phyloP scores from a whole-genome alignment of 768 basidiomycete species.

The Lactarius hatsudake region DNA sequence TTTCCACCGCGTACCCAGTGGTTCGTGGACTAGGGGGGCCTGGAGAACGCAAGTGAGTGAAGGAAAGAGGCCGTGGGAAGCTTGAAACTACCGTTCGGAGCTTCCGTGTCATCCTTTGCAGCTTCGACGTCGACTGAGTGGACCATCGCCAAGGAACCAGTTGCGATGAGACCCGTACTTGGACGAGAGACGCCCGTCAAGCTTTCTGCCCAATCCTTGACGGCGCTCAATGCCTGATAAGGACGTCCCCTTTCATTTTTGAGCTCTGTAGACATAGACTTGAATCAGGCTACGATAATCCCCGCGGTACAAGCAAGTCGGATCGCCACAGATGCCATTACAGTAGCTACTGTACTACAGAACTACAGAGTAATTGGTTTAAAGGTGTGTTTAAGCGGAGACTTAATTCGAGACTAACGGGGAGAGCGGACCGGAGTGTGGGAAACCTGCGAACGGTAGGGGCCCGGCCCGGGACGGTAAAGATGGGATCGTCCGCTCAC shows the following conservation, averaged over 20 bases:
- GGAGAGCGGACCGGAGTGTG: too few species aligned
- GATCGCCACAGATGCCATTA: too few species aligned
- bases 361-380: too few species aligned
- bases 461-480: too few species aligned
- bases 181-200: not conserved
- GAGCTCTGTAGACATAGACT: too few species aligned
- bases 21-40: not conserved
- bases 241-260: not conserved
- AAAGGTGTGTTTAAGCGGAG: too few species aligned
- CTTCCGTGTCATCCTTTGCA: not conserved
- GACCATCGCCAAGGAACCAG: not conserved
- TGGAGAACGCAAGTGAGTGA: not conserved
- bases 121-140: not conserved
- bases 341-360: too few species aligned
- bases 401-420: too few species aligned
- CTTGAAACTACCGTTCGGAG: not conserved
- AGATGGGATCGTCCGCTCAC: too few species aligned
- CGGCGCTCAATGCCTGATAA: not conserved
- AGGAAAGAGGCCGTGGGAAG: not conserved
- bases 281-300: not conserved
- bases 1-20: slow-evolving; percentile 1
- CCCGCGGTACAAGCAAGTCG: too few species aligned
- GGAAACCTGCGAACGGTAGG: too few species aligned
- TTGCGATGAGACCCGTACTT: not conserved
- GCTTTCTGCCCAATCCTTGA: not conserved